Evolutionary conservation across 805 yeast species (phyloP).

Genomic region (Priceomyces castillae): DNA sequence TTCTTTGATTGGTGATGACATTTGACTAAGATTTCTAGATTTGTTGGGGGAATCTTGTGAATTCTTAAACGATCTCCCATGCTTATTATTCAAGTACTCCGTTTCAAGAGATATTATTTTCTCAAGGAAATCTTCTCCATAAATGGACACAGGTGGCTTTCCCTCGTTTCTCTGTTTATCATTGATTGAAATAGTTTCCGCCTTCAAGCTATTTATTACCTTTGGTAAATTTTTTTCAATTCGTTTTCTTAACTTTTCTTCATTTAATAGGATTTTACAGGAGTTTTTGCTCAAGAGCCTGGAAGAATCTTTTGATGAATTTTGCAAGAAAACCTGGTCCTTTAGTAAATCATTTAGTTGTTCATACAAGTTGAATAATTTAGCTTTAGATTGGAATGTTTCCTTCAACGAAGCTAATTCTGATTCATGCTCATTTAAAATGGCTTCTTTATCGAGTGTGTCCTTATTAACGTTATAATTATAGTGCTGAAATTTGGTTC

Average conservation of each 20-base stretch:
- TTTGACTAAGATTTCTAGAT: neutral
- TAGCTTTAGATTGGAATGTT: slow-evolving; percentile 49
- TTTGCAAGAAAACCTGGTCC: slow-evolving; percentile 63
- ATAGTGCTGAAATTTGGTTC: slow-evolving; percentile 44
- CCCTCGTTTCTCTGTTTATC: slow-evolving; percentile 19
- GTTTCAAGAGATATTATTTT: slow-evolving; percentile 32
- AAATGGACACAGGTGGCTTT: slow-evolving; percentile 29
- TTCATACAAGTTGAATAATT: slow-evolving; percentile 54
- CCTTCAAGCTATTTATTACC: slow-evolving; percentile 50
- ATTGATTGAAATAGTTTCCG: slow-evolving; percentile 50
- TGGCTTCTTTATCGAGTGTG: slow-evolving; percentile 51
- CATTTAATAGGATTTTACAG: slow-evolving; percentile 74
- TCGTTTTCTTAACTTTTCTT: slow-evolving; percentile 71
- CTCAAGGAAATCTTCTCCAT: slow-evolving; percentile 49
- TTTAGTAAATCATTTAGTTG: slow-evolving; percentile 52
- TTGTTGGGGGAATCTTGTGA: slow-evolving; percentile 5
- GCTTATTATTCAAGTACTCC: slow-evolving; percentile 11
- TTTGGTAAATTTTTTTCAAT: slow-evolving; percentile 68
- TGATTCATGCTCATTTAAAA: slow-evolving; percentile 60
- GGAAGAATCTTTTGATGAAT: slow-evolving; percentile 75
- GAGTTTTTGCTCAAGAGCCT: slow-evolving; percentile 72
- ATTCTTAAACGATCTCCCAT: slow-evolving; percentile 3
- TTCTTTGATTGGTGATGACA: slow-evolving; percentile 11
- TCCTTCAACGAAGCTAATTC: slow-evolving; percentile 54
- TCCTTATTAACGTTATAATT: slow-evolving; percentile 33